Percentiles rank a stretch among this genome's conserved stretches.
These are phyloP conservation scores for Picochlorum sp. DNA, from an alignment of 139 green algal genomes.

Conservation along the genomic window DNA sequence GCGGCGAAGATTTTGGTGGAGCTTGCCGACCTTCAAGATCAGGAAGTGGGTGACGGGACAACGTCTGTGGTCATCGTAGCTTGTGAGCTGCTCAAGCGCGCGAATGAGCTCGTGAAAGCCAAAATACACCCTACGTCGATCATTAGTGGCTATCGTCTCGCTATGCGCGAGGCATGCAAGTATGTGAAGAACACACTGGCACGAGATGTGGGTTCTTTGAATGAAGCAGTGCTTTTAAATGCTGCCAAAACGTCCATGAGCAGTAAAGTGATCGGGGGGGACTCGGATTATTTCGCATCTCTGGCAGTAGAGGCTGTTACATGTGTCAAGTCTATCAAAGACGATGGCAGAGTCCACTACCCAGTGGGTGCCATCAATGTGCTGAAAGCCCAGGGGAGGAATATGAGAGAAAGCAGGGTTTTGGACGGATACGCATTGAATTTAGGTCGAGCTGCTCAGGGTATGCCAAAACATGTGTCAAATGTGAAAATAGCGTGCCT, in stretches of 20 bases:
- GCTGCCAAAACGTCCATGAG: slow-evolving; percentile 87
- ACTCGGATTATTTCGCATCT: slow-evolving; percentile 81
- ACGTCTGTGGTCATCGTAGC: slow-evolving; percentile 97
- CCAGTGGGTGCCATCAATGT: slow-evolving; percentile 95
- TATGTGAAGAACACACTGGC: slow-evolving; percentile 85
- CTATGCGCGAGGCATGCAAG: slow-evolving; percentile 89
- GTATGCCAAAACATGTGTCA: slow-evolving; percentile 46
- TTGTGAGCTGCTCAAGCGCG: slow-evolving; percentile 90
- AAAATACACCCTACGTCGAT: slow-evolving; percentile 98
- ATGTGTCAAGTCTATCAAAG: slow-evolving; percentile 39
- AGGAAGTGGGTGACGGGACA: slow-evolving; percentile 97
- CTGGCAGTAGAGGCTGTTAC: slow-evolving; percentile 74
- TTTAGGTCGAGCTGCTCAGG: slow-evolving; percentile 72
- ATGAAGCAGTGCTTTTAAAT: slow-evolving; percentile 75
- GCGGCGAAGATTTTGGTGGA: slow-evolving; percentile 99
- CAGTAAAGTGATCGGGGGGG: slow-evolving; percentile 83
- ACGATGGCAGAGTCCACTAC: slow-evolving; percentile 51
- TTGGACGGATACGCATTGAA: slow-evolving; percentile 96
- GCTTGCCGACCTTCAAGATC: slow-evolving; percentile 94
- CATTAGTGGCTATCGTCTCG: slow-evolving; percentile 91
- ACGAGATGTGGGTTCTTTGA: slow-evolving; percentile 65
- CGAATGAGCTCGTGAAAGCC: slow-evolving; percentile 87
- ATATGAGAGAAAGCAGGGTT: slow-evolving; percentile 68
- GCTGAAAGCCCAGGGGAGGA: slow-evolving; percentile 95
- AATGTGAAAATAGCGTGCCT: slow-evolving; percentile 77